Conservation (phyloP, 2,329 filamentous ascomycete species). For the Leptographium flavum region DNA sequence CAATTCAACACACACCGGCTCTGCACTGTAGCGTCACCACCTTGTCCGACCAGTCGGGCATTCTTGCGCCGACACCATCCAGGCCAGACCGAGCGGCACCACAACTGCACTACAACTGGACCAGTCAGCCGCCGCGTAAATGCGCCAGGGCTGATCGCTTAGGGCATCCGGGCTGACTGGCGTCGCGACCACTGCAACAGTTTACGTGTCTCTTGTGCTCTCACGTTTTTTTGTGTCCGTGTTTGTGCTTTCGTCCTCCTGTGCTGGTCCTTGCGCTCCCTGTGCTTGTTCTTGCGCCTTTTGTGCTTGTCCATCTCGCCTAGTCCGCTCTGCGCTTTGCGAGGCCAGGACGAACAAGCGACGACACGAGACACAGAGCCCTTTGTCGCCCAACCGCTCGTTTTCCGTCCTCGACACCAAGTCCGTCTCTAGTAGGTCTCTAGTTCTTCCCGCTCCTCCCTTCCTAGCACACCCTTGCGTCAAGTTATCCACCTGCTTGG, state of each 20-base stretch:
- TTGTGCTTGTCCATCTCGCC: no score
- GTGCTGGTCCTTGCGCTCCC: neutral
- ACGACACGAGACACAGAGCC: no score
- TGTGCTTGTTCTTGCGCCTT: no score
- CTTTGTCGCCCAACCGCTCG: no score
- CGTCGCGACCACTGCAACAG: neutral
- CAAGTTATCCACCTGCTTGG: conserved; percentile 6
- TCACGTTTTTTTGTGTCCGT: neutral
- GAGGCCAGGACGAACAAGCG: no score
- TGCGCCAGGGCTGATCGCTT: neutral
- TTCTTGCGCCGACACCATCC: neutral
- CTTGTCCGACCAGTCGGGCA: neutral
- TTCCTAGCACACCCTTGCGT: neutral
- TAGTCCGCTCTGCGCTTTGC: no score
- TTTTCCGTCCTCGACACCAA: neutral
- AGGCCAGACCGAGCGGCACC: neutral
- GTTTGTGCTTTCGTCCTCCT: neutral
- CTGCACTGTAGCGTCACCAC: neutral
- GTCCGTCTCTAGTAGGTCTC: no score
- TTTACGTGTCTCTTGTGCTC: neutral
- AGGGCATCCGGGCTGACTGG: neutral
- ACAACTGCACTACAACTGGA: neutral
- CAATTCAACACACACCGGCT: neutral
- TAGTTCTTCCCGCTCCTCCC: neutral
- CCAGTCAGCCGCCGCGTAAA: neutral